Percentiles rank a stretch among this genome's conserved stretches.
phyloP scores from a whole-genome alignment of 1,284 basidiomycete species.

The Moniliophthora roreri region DNA sequence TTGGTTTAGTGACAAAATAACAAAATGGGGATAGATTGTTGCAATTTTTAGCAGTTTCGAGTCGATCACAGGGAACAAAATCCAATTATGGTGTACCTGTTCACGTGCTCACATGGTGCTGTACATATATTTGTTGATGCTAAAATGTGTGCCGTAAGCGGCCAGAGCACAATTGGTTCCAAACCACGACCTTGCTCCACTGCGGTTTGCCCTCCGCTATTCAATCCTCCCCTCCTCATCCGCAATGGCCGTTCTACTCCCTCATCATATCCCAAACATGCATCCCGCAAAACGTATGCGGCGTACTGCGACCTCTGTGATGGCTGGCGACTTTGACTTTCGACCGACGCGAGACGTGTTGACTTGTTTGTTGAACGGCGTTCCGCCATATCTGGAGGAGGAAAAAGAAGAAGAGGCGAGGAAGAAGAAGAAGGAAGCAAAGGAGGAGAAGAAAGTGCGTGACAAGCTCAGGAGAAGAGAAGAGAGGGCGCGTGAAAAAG shows the following conservation, averaged over 20 bases:
- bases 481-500: constrained; percentile 24
- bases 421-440: constrained; percentile 33
- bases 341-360: constrained; percentile 68
- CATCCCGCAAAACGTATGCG: constrained; percentile 50
- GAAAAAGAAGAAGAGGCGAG: constrained; percentile 51
- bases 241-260: constrained; percentile 38
- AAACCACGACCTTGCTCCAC: constrained; percentile 49
- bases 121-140: constrained; percentile 49
- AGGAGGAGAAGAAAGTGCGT: constrained; percentile 43
- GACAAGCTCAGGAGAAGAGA: constrained; percentile 38
- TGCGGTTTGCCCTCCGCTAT: constrained; percentile 30
- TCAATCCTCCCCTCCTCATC: constrained; percentile 28
- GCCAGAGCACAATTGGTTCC: constrained; percentile 43
- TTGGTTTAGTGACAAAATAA: not conserved
- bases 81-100: constrained; percentile 29
- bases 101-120: constrained; percentile 35
- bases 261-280: constrained; percentile 27
- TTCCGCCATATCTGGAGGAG: constrained; percentile 62
- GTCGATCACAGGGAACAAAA: constrained; percentile 33
- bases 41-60: constrained; percentile 20
- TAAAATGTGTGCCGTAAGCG: constrained; percentile 42
- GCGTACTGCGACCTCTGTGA: constrained; percentile 70
- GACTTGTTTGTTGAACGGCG: constrained; percentile 74
- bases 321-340: constrained; percentile 71
- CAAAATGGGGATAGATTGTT: constrained; percentile 32